Conservation (phyloP, 2,329 filamentous ascomycete species). For the Epichloe amarillans region DNA sequence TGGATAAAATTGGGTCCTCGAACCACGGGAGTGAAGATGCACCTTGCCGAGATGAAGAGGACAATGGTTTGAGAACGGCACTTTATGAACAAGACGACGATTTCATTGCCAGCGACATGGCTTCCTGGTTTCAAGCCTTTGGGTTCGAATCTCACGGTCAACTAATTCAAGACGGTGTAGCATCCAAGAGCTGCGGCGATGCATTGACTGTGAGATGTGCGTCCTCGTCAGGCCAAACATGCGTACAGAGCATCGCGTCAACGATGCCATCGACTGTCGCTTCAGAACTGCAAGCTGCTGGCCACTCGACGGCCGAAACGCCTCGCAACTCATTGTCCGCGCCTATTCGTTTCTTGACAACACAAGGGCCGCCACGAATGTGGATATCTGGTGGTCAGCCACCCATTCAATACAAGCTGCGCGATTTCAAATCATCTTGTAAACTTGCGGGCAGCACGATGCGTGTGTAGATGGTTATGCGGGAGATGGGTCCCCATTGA, state of each 20-base stretch:
- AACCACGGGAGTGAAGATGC: neutral
- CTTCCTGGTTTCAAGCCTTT: constrained; percentile 38
- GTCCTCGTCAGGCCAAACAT: constrained; percentile 7
- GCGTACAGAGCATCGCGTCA: constrained; percentile 11
- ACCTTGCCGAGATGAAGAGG: neutral
- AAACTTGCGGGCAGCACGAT: constrained; percentile 31
- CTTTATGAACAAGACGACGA: constrained; percentile 25
- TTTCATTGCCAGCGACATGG: constrained; percentile 27
- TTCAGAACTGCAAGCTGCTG: constrained; percentile 22
- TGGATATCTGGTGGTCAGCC: constrained; percentile 24
- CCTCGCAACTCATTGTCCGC: constrained; percentile 11
- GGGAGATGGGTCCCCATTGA: no score
- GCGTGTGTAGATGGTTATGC: no score
- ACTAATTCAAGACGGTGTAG: constrained; percentile 18
- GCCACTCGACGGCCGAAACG: neutral
- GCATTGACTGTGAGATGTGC: constrained; percentile 2
- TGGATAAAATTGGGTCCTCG: neutral
- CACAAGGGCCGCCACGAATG: constrained; percentile 16
- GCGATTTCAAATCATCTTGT: constrained; percentile 25
- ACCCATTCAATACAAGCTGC: constrained; percentile 15
- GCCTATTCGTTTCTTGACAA: constrained; percentile 18
- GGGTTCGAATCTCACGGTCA: constrained; percentile 31
- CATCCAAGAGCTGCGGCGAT: neutral
- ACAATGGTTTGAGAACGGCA: constrained; percentile 14
- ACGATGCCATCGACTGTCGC: constrained; percentile 17